phyloP scores from a whole-genome alignment of 768 basidiomycete species.

The Lactarius vividus region DNA sequence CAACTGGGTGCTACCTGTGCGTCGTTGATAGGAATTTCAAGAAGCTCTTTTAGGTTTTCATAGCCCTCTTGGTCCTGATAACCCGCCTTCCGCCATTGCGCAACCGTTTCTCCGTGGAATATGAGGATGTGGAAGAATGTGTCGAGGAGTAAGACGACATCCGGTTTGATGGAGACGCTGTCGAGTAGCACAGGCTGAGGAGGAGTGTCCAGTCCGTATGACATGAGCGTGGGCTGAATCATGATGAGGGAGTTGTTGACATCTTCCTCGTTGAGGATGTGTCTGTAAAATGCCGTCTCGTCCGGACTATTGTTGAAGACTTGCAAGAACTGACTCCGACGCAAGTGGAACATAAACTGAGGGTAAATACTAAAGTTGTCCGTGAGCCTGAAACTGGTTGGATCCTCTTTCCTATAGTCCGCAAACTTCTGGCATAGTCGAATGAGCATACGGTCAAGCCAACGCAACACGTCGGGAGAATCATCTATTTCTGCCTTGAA shows the following conservation, averaged over 20 bases:
- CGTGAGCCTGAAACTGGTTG: slow-evolving; percentile 84
- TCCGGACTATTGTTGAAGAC: slow-evolving; percentile 99
- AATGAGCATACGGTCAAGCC: slow-evolving; percentile 99
- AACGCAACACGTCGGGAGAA: slow-evolving; percentile 91
- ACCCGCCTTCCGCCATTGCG: slow-evolving; percentile 96
- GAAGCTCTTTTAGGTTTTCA: slow-evolving; percentile 95
- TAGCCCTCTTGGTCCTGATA: slow-evolving; percentile 99
- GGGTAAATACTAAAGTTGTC: slow-evolving; percentile 99
- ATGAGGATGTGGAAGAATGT: slow-evolving; percentile 99
- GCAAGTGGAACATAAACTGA: slow-evolving; percentile 99
- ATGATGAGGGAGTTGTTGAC: slow-evolving; percentile 99
- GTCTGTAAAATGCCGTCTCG: slow-evolving; percentile 98
- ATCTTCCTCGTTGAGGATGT: slow-evolving; percentile 94
- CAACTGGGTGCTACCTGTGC: slow-evolving; percentile 70
- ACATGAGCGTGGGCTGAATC: slow-evolving; percentile 99
- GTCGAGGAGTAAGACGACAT: slow-evolving; percentile 93
- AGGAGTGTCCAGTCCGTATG: slow-evolving; percentile 88
- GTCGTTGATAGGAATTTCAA: slow-evolving; percentile 82
- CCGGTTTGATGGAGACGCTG: slow-evolving; percentile 95
- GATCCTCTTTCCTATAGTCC: slow-evolving; percentile 97
- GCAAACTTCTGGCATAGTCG: slow-evolving; percentile 99
- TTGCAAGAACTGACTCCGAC: slow-evolving; percentile 96
- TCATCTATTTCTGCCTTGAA: slow-evolving; percentile 99
- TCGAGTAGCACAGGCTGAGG: slow-evolving; percentile 95
- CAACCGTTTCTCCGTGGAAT: slow-evolving; percentile 97